Evolutionary conservation across 148 eudicot genomes (phyloP), one percentile per base, ranked within the genome.

Genomic region (Amaranthus cruentus): DNA sequence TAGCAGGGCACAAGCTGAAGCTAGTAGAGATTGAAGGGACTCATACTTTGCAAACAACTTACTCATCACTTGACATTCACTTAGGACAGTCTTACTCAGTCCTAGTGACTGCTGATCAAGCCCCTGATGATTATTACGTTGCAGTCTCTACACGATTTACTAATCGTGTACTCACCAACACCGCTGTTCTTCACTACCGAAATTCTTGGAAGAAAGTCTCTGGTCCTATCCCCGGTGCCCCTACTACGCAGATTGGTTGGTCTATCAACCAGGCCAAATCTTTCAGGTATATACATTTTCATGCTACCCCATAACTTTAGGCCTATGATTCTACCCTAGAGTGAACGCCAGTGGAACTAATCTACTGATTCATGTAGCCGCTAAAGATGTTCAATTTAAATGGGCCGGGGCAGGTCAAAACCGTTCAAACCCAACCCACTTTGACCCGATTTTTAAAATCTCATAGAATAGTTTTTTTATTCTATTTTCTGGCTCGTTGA

Each of bases 11-110:
- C 83, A 80, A 38, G 10, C 78, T 96, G 90, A 90, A 87, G 71
- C 77, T 96, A 43, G 90, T 96, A 1, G 96, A 96, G 79, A 93
- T 80, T 12, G 99, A 96, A 84, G 99, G 99, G 56, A 86, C 99
- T 6, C 99, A 96, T 76, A 96, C 99, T 2, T 67, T 92, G 42
- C 99, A 96, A 62, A 82, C 76, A 59, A 77, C 75, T 2, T 92
- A 90, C 73, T 42, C 80, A 53, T 85, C 99, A n/a, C 80, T 96
- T 1, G 99, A 96, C 76, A 68, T 96, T 78, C 99, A 96, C 83
- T 66, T 92, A 49, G 99, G 99, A 15, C 99, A 96, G 62, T 90
- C 99, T 7, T 85, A 82, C 69, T 90, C 99, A 0, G 97, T 96
- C 55, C 79, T 96, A 62, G 96, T 96, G 72, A 86, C 86, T 3